Base-by-base conservation (phyloP, 169 alveolate species). In the Plasmodium ovale region DNA sequence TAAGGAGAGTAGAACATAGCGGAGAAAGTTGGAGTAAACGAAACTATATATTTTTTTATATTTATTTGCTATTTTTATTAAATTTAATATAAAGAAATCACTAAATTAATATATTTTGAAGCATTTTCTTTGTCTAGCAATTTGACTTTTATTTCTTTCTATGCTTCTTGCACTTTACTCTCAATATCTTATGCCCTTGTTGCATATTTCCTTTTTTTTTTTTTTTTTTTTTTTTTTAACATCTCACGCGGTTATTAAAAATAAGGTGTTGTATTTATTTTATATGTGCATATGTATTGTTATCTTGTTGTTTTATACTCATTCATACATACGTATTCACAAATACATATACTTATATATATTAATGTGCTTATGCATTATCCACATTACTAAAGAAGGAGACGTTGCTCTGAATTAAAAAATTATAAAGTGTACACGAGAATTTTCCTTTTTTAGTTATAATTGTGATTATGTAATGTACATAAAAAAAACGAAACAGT, bases 381-480 rank as follows among this genome's bases (percentile, higher is more conserved):
- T 47, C 16, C 16, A 14, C 16, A 47, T 47, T 47, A 21, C 16
- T 47, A 47, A 47, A 47, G 56, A 47, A 4, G 16, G 16, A 5
- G 12, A 47, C 16, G 16, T n/a, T 14, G 16, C 16, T 47, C 56
- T 14, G 16, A 47, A 47, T 47, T 47, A 47, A 14, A n/a, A n/a
- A 47, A n/a, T 47, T 47, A 47, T 47, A 47, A 47, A 47, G 56
- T n/a, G 16, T 47, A 47, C 56, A 6, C 31, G 25, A 21, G 37
- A 19, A 5, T 58, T 58, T 58, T 58, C 31, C 31, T 58, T 58
- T 58, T 44, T 44, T 12, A 12, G 3, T 44, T 27, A 58, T 58
- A 58, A 7, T 7, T 58, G 68, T 58, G 68, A 58, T 58, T 58
- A 58, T 58, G 25, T 58, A 58, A 58, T 58, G 25, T 58, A 56